Conservation (phyloP, 768 basidiomycete species). For the Boletus tomentosulus region DNA sequence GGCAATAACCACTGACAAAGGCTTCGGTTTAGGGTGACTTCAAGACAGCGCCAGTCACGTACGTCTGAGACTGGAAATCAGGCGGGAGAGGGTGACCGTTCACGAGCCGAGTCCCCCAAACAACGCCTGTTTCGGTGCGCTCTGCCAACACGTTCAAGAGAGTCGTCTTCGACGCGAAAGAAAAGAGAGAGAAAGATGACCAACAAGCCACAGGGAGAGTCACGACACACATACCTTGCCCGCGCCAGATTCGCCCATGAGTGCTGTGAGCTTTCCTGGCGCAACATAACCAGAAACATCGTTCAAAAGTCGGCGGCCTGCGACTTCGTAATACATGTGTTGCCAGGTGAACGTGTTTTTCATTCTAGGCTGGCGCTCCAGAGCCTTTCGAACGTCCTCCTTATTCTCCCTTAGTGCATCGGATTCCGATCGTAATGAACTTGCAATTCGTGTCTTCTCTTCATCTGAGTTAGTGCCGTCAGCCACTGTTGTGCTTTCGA, state of each 20-base stretch:
- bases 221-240: slow-evolving; percentile 35
- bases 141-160: slow-evolving; percentile 46
- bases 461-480: slow-evolving; percentile 9
- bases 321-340: slow-evolving; percentile 62
- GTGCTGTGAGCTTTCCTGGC: slow-evolving; percentile 75
- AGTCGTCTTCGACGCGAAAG: slow-evolving; percentile 38
- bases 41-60: neutral
- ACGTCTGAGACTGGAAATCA: slow-evolving; percentile 58
- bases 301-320: slow-evolving; percentile 55
- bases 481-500: neutral
- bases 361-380: slow-evolving; percentile 33
- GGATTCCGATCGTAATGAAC: slow-evolving; percentile 1
- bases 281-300: slow-evolving; percentile 76
- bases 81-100: slow-evolving; percentile 41
- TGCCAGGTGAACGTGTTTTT: slow-evolving; percentile 79
- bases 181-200: neutral
- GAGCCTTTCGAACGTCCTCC: slow-evolving; percentile 27
- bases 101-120: slow-evolving; percentile 42
- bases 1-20: slow-evolving; percentile 67
- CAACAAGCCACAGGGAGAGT: too few relatives aligned
- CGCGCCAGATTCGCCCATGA: slow-evolving; percentile 63
- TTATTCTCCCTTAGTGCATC: slow-evolving; percentile 7
- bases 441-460: slow-evolving; percentile 24
- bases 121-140: slow-evolving; percentile 34
- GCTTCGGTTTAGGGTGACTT: neutral